Percentiles rank a stretch among this genome's conserved stretches.
phyloP scores from a whole-genome alignment of 2,329 filamentous ascomycete species.

The Pseudopithomyces maydicus region DNA sequence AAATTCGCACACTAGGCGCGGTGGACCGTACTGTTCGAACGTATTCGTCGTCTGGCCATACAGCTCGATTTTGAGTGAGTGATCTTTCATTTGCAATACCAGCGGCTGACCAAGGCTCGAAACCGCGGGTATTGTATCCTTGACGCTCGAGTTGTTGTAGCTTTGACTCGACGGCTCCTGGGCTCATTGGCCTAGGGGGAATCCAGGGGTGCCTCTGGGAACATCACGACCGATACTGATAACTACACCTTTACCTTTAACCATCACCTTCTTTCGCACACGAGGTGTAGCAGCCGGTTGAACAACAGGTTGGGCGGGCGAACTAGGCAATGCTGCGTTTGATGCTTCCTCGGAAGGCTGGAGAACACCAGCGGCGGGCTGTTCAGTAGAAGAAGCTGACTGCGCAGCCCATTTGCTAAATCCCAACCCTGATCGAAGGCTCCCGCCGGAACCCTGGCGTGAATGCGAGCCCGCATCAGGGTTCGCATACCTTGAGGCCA shows the following conservation, averaged over 20 bases:
- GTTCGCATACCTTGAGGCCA: slow-evolving; percentile 47
- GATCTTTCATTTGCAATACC: slow-evolving; percentile 24
- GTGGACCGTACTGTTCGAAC: slow-evolving; percentile 60
- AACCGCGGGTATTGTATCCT: slow-evolving; percentile 72
- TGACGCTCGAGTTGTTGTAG: slow-evolving; percentile 69
- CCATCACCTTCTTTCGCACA: slow-evolving; percentile 50
- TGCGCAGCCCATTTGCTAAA: slow-evolving; percentile 24
- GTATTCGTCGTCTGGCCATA: slow-evolving; percentile 70
- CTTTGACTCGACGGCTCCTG: slow-evolving; percentile 64
- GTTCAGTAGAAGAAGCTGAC: slow-evolving; percentile 26
- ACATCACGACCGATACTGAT: slow-evolving; percentile 52
- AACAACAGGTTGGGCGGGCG: slow-evolving; percentile 24
- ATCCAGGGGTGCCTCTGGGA: slow-evolving; percentile 47
- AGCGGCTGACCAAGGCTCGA: slow-evolving; percentile 64
- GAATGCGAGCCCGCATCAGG: slow-evolving; percentile 40
- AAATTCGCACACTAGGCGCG: slow-evolving; percentile 68
- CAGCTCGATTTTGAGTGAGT: slow-evolving; percentile 64
- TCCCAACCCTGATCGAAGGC: slow-evolving; percentile 21
- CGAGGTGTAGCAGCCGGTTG: slow-evolving; percentile 38
- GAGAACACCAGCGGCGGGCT: slow-evolving; percentile 20
- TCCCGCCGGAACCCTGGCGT: slow-evolving; percentile 31
- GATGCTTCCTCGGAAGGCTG: slow-evolving; percentile 26
- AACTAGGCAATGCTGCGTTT: slow-evolving; percentile 17
- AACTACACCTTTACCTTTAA: slow-evolving; percentile 52
- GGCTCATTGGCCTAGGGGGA: slow-evolving; percentile 49